Percentiles rank a stretch among this genome's conserved stretches.
Evolutionary conservation across 345 rosid species (phyloP).

Genomic region (Lenwebbia sp.): DNA sequence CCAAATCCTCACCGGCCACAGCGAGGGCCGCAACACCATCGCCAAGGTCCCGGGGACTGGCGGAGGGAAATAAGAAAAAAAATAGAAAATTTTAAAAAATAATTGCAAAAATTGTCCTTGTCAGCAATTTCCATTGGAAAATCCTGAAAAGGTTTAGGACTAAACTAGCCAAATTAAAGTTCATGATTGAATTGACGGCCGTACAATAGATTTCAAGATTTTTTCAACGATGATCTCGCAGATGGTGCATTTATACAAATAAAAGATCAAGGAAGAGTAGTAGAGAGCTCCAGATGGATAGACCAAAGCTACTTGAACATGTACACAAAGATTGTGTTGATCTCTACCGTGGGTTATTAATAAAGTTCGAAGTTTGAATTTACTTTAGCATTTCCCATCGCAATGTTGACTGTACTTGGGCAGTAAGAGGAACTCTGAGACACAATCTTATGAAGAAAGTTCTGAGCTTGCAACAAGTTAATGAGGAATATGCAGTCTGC

Average conservation of each 20-base stretch:
- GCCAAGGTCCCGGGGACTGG: accelerated
- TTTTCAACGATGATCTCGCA: not conserved
- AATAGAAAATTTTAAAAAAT: not conserved
- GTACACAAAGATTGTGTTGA: not conserved
- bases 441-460: not conserved
- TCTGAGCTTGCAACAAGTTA: not conserved
- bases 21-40: not conserved
- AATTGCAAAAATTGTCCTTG: accelerated
- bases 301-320: not conserved
- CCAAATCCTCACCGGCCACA: no score
- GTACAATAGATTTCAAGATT: no score
- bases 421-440: not conserved
- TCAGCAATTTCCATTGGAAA: not conserved
- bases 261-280: not conserved
- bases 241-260: not conserved
- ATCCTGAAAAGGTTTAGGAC: not conserved
- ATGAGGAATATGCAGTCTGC: not conserved
- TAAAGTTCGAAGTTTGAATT: not conserved
- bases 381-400: not conserved
- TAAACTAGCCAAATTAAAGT: not conserved
- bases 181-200: not conserved
- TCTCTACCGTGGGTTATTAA: not conserved
- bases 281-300: not conserved
- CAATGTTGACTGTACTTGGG: not conserved
- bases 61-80: accelerated